These are phyloP conservation scores for Furcasterigmium furcatum DNA, from an alignment of 2,329 filamentous ascomycete species.

Conservation along the genomic window DNA sequence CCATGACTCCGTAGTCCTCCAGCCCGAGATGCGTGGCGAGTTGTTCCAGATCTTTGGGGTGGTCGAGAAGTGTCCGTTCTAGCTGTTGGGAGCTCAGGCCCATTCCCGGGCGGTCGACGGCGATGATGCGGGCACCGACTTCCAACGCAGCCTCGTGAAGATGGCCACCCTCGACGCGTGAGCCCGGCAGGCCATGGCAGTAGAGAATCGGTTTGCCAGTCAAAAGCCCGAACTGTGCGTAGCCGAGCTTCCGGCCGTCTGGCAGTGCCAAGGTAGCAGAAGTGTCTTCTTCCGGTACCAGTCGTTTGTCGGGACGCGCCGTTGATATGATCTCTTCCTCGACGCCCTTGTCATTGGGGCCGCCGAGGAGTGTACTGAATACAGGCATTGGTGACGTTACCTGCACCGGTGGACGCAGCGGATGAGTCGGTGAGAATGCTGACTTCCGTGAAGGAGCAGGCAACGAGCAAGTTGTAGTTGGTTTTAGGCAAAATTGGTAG, in stretches of 20 bases:
- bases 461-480: too few species aligned
- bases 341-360: too few species aligned
- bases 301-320: too few species aligned
- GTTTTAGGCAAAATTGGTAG: too few species aligned
- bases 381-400: too few species aligned
- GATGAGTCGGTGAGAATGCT: too few species aligned
- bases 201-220: conserved; percentile 29
- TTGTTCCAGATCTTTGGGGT: conserved; percentile 8
- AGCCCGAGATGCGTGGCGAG: conserved; percentile 8
- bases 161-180: conserved; percentile 30
- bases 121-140: conserved; percentile 27
- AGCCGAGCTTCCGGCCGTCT: conserved; percentile 36
- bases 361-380: too few species aligned
- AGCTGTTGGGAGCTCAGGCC: conserved; percentile 33
- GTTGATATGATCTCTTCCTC: too few species aligned
- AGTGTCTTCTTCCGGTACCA: conserved; percentile 5
- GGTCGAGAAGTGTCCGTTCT: conserved; percentile 23
- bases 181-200: conserved; percentile 39
- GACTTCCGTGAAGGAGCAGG: too few species aligned
- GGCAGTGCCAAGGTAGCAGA: conserved; percentile 27
- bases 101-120: conserved; percentile 38
- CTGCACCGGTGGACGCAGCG: too few species aligned
- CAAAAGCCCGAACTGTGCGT: conserved; percentile 30
- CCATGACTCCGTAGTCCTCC: conserved; percentile 8
- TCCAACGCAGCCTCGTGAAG: conserved; percentile 19